Base-by-base conservation (phyloP, 192 early-diverging fungal species). In the Umbelopsis sp. region DNA sequence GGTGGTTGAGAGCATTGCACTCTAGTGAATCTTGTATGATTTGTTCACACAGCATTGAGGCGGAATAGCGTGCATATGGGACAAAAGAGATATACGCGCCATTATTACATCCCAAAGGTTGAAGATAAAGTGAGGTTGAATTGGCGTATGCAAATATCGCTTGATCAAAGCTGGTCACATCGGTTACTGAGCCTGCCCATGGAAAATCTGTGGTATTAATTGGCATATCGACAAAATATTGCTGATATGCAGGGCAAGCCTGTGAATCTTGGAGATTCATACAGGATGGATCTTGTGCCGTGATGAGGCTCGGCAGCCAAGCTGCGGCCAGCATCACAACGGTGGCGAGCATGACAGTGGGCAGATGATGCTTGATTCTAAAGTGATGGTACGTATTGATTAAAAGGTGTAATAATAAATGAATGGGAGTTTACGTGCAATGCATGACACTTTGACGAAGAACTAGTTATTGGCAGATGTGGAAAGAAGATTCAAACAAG, bases 61-160 rank as follows among this genome's bases (percentile, higher is more conserved):
- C n/a, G 6, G 72, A 68, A 44, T 75, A 79, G 15, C 78, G 73
- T 53, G 73, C 74, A 37, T 79, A 75, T 27, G 73, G 78, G 49
- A 73, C 58, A 27, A 49, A 68, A 4, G 51, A 61, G 3, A 30
- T 66, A 46, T 68, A 72, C 12, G 66, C 51, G 33, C 69, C 53
- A 48, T 74, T 48, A 11, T 22, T 64, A 41, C 74, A 74, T 20
- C 71, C 61, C 13, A 79, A 49, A 49, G 27, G 25, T 15, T 25
- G n/a, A 20, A 69, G 44, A 49, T 75, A 79, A 21, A 53, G 55
- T 15, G 10, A 25, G 1, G 71, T 47, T n/a, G 78, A 75, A 47
- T 71, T 49, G 35, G 71, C 55, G 41, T 75, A 75, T 30, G 11
- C 22, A 18, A 65, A 45, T 18, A 79, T 33, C 9, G 46, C 69